Conservation (phyloP, 2,329 filamentous ascomycete genomes). For the Knoxdaviesia capensis region DNA sequence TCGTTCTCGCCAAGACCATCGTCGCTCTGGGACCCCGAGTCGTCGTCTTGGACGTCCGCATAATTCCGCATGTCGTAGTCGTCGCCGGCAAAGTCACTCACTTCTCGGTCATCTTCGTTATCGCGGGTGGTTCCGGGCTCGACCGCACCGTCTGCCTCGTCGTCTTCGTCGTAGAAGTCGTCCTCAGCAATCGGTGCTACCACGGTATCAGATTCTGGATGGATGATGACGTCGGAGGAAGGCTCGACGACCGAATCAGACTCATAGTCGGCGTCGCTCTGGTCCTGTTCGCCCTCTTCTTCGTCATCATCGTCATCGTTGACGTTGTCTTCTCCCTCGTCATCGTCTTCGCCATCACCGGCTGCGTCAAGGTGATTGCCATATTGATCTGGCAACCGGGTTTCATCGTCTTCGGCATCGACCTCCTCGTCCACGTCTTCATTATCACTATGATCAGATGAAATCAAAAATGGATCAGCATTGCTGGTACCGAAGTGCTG, state of each 20-base stretch:
- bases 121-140: slow-evolving; percentile 5
- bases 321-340: slow-evolving; percentile 10
- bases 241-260: slow-evolving; percentile 4
- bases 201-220: not conserved
- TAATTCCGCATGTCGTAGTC: slow-evolving; percentile 9
- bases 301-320: slow-evolving; percentile 9
- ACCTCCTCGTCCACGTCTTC: slow-evolving; percentile 6
- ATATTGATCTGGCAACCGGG: not conserved
- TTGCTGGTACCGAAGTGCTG: no score
- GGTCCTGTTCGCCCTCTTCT: slow-evolving; percentile 8
- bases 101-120: slow-evolving; percentile 5
- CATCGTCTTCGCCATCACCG: slow-evolving; percentile 13
- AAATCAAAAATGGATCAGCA: no score
- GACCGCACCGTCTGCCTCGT: slow-evolving; percentile 6
- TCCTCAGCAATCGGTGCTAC: slow-evolving; percentile 3
- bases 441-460: no score
- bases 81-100: slow-evolving; percentile 7
- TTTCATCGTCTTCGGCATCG: slow-evolving; percentile 10
- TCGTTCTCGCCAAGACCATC: slow-evolving; percentile 2
- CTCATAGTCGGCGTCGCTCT: slow-evolving; percentile 4
- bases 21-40: slow-evolving; percentile 3
- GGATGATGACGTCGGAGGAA: not conserved
- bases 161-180: slow-evolving; percentile 14
- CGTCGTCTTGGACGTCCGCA: slow-evolving; percentile 8
- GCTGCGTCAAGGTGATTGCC: slow-evolving; percentile 3